Evolutionary conservation across 495 filamentous ascomycete genomes (phyloP).

Genomic region (Tuber brumale): DNA sequence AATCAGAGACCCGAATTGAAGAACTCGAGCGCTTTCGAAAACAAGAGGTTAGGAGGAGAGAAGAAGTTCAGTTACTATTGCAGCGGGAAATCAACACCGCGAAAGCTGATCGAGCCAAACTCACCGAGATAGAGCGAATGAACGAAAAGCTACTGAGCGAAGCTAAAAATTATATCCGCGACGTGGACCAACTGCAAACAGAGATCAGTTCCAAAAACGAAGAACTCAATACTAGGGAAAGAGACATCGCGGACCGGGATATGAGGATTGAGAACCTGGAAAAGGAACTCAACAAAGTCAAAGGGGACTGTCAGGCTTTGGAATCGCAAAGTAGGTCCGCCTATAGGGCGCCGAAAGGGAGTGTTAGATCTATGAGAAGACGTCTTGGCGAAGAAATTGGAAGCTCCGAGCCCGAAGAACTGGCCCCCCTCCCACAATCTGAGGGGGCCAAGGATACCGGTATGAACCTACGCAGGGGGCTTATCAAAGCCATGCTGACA

Average conservation of each 20-base stretch:
- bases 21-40: background rate
- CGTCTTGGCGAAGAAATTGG: background rate
- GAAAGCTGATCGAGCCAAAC: background rate
- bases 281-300: background rate
- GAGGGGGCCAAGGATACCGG: background rate
- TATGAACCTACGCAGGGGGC: background rate
- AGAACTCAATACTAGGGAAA: background rate
- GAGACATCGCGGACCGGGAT: background rate
- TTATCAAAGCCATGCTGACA: background rate
- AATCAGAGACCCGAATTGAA: background rate
- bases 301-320: background rate
- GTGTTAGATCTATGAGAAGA: background rate
- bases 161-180: background rate
- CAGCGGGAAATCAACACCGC: background rate
- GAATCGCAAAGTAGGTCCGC: background rate
- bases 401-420: background rate
- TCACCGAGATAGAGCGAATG: background rate
- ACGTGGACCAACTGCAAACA: background rate
- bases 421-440: background rate
- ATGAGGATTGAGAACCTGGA: background rate
- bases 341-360: background rate
- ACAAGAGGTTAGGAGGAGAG: conserved; percentile 3
- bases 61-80: background rate
- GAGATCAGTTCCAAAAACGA: background rate
- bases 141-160: background rate